A percentile compares a stretch with the other conserved stretches of the same genome.
Evolutionary conservation across 2,329 filamentous ascomycete genomes (phyloP).

Genomic region (Keithomyces neogunnii): DNA sequence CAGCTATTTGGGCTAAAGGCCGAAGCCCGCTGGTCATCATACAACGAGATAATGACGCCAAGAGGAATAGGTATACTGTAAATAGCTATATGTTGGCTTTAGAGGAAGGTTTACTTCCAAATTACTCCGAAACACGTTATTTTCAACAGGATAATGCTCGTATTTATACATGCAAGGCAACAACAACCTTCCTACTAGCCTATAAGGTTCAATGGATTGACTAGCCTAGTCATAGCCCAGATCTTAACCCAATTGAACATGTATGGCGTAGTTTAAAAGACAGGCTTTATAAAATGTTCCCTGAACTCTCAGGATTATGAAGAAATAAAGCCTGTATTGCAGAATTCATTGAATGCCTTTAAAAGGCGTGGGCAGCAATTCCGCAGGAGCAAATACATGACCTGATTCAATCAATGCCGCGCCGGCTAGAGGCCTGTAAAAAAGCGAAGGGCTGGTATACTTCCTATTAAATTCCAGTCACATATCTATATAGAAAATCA

Average conservation of each 20-base stretch:
- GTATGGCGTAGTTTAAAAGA: not conserved
- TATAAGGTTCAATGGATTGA: too few relatives aligned
- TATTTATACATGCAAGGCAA: too few relatives aligned
- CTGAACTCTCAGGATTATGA: not conserved
- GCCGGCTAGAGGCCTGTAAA: not conserved
- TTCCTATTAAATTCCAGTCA: not conserved
- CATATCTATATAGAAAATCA: not conserved
- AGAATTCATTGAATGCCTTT: not conserved
- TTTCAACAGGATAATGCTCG: too few relatives aligned
- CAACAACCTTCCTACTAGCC: too few relatives aligned
- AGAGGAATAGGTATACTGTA: too few relatives aligned
- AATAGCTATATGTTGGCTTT: too few relatives aligned
- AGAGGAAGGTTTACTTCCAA: too few relatives aligned
- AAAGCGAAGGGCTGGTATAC: conserved; percentile 1
- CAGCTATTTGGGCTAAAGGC: too few relatives aligned
- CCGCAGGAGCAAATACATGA: not conserved
- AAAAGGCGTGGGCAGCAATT: not conserved
- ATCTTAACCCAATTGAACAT: not conserved
- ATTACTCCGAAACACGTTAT: too few relatives aligned
- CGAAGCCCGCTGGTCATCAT: too few relatives aligned
- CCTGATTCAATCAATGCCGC: not conserved
- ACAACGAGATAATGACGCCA: too few relatives aligned
- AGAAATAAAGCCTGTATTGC: not conserved
- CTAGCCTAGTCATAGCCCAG: too few relatives aligned
- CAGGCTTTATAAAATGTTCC: not conserved